Percentiles rank a stretch among this genome's conserved stretches.
Conservation (phyloP, 2,329 filamentous ascomycete genomes). For the Diaporthe vexans region DNA sequence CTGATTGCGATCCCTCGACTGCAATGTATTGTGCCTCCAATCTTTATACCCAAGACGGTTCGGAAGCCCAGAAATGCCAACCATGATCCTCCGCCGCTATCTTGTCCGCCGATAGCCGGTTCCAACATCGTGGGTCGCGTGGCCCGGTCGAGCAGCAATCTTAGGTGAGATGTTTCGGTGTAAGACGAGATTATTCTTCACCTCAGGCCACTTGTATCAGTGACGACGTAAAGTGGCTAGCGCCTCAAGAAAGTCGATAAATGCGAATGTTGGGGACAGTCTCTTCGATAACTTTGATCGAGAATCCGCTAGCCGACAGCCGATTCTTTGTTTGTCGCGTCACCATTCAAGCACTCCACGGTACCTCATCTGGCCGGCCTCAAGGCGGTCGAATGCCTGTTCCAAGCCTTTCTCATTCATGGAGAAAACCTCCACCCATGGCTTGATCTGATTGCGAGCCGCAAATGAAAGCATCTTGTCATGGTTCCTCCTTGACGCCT, state of each 20-base stretch:
- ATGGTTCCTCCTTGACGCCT: slow-evolving; percentile 42
- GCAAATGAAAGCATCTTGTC: slow-evolving; percentile 41
- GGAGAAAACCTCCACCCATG: slow-evolving; percentile 42
- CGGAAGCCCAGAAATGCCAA: slow-evolving; percentile 26
- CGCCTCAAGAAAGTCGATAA: neutral
- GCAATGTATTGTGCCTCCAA: slow-evolving; percentile 6
- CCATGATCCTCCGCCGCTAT: slow-evolving; percentile 22
- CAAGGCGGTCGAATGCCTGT: slow-evolving; percentile 40
- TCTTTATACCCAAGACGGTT: slow-evolving; percentile 1
- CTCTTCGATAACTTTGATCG: too few relatives aligned
- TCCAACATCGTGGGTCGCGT: neutral
- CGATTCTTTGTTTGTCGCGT: neutral
- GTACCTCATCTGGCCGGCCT: slow-evolving; percentile 42
- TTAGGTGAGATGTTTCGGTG: neutral
- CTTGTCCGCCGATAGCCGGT: slow-evolving; percentile 28
- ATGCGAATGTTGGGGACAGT: neutral
- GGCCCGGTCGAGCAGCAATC: neutral
- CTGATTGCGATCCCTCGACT: slow-evolving; percentile 11
- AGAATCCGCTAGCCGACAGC: neutral
- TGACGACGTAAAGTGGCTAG: neutral
- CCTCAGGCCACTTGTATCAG: neutral
- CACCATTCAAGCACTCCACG: slow-evolving; percentile 41
- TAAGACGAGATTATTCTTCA: neutral
- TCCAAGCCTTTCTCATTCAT: slow-evolving; percentile 41
- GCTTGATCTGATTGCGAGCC: slow-evolving; percentile 41